Evolutionary conservation across 768 basidiomycete species (phyloP), one percentile per base, ranked within the genome.

Genomic region (Boletus coccyginus): DNA sequence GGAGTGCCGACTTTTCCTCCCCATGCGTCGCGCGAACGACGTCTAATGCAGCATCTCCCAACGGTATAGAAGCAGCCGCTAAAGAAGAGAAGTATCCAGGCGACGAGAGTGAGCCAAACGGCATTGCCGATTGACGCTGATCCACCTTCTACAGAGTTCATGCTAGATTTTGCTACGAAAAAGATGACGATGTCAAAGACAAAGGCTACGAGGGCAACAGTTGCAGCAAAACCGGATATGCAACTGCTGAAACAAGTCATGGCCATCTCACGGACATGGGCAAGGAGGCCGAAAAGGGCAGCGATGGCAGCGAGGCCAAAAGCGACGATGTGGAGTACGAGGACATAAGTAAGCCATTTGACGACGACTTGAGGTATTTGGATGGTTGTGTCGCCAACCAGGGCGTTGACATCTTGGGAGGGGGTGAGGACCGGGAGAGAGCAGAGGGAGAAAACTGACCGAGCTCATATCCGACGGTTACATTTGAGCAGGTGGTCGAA

Each of bases 311-410:
- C 83, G 36, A 89, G 79, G 13, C 72, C 82, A 53, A 98, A 84
- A 16, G 92, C 96, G 55, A 94, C 85, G 57, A 97, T 85, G 69
- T 98, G 95, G 16, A 98, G 81, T 60, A 98, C 85, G 61, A 99
- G 85, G 24, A 86, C 87, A 66, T 96, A 96, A 11, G 97, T 98
- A 67, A 98, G 77, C 92, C 95, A 98, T 76, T 97, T 96, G 58
- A 94, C 89, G 48, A 86, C 81, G 7, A 92, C 83, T 53, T 84
- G 76, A 2, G 94, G 93, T 49, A 98, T 91, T 62, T 92, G 71
- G 36, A 95, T 73, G 29, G 77, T 75, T 5, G 78, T 72, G 69
- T 92, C 80, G 7, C 87, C 91, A 33, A 97, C 83, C 2, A 98
- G 79, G 38, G 77, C 67, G 65, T 94, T 92, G 62, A 95, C 83